A percentile compares a stretch with the other conserved stretches of the same genome.
phyloP scores from a whole-genome alignment of 2,329 filamentous ascomycete species.

The Stagonosporopsis vannaccii region DNA sequence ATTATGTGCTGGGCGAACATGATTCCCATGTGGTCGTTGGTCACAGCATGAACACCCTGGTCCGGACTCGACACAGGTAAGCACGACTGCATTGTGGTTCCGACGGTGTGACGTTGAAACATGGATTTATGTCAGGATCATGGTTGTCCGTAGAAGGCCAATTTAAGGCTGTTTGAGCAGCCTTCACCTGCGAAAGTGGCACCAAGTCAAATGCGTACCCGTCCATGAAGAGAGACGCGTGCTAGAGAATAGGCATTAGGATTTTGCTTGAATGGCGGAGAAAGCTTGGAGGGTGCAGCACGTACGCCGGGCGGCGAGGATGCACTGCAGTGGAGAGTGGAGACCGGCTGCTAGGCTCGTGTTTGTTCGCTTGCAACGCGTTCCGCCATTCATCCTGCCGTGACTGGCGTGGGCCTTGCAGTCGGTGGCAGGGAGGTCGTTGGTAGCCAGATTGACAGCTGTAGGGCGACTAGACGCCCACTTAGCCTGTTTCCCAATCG shows the following conservation, averaged over 20 bases:
- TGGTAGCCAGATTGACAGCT: conserved; percentile 37
- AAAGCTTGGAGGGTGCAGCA: background rate
- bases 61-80: conserved; percentile 24
- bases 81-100: conserved; percentile 27
- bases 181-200: conserved; percentile 30
- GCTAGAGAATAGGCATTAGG: conserved; percentile 12
- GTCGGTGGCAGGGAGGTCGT: conserved; percentile 33
- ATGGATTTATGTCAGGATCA: conserved; percentile 30
- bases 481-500: conserved; percentile 15
- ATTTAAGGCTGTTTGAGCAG: conserved; percentile 30
- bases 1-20: conserved; percentile 11
- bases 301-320: conserved; percentile 6
- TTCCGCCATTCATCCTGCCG: conserved; percentile 27
- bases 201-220: conserved; percentile 29
- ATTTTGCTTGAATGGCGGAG: conserved; percentile 9
- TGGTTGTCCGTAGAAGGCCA: conserved; percentile 21
- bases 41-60: conserved; percentile 24
- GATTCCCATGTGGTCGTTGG: conserved; percentile 27
- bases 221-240: conserved; percentile 16
- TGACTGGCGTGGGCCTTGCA: conserved; percentile 37
- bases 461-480: conserved; percentile 43
- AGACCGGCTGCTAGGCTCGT: conserved; percentile 31
- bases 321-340: conserved; percentile 23
- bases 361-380: conserved; percentile 28
- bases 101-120: conserved; percentile 41